phyloP scores from a whole-genome alignment of 805 yeast genomes.

The Wickerhamiella shivajii region DNA sequence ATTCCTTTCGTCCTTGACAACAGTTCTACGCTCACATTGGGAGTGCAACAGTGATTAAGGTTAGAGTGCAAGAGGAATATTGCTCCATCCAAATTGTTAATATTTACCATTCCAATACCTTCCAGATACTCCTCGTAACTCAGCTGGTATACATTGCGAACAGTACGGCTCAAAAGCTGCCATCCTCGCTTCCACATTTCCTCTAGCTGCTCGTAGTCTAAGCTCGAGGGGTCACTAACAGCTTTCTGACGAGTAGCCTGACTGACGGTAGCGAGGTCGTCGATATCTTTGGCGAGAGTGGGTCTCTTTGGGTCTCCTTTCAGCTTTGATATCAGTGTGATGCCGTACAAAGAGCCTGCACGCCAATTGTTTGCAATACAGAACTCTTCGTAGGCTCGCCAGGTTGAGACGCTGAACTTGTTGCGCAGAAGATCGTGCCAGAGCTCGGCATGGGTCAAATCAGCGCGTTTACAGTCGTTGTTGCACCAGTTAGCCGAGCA shows the following conservation, averaged over 20 bases:
- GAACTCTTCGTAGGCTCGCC: constrained; percentile 42
- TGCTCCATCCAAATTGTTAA: constrained; percentile 55
- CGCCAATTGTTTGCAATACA: constrained; percentile 54
- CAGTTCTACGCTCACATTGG: constrained; percentile 43
- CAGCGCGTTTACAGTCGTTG: constrained; percentile 39
- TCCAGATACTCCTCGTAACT: constrained; percentile 41
- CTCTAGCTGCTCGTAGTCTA: constrained; percentile 23
- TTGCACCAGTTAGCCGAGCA: constrained; percentile 67
- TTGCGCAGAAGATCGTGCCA: constrained; percentile 37
- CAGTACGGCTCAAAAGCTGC: constrained; percentile 34
- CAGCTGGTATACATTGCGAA: constrained; percentile 23
- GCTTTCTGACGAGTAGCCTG: constrained; percentile 52
- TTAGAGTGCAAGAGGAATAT: constrained; percentile 51
- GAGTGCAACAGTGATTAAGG: constrained; percentile 63
- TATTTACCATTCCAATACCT: constrained; percentile 57
- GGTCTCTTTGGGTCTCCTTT: constrained; percentile 11
- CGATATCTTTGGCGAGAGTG: constrained; percentile 30
- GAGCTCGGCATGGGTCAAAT: constrained; percentile 38
- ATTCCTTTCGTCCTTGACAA: constrained; percentile 39
- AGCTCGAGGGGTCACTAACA: constrained; percentile 29
- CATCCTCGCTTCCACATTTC: constrained; percentile 45
- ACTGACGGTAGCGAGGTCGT: constrained; percentile 52
- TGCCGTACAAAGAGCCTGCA: constrained; percentile 50
- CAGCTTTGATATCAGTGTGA: constrained; percentile 33
- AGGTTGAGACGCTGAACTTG: constrained; percentile 25